Conservation (phyloP, 768 basidiomycete genomes). For the Gelatoporia subvermispora region DNA sequence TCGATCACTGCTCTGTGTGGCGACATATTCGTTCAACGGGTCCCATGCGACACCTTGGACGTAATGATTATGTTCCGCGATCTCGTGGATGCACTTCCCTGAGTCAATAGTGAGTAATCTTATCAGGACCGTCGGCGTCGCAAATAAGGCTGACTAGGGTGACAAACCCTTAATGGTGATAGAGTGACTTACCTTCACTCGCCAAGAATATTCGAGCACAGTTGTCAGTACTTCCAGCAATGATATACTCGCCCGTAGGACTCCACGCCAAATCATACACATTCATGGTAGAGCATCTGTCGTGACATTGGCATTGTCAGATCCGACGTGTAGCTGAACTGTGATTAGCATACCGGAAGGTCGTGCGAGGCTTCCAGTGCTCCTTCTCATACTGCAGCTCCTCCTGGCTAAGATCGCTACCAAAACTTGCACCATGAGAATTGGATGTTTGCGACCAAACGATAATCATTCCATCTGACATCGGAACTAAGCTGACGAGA, state of each 20-base stretch:
- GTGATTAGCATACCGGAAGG: constrained; percentile 66
- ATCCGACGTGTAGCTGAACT: neutral
- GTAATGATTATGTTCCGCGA: constrained; percentile 92
- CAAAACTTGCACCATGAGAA: constrained; percentile 69
- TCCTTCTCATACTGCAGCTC: constrained; percentile 90
- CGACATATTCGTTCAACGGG: constrained; percentile 93
- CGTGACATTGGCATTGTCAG: neutral
- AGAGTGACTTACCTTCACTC: constrained; percentile 52
- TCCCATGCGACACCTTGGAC: constrained; percentile 99
- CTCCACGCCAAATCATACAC: constrained; percentile 99
- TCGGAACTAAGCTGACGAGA: too few relatives aligned
- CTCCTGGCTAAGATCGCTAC: constrained; percentile 74
- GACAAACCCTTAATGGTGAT: neutral
- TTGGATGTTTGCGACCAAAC: constrained; percentile 86
- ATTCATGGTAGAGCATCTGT: constrained; percentile 88
- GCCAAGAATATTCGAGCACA: constrained; percentile 80
- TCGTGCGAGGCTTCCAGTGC: constrained; percentile 86
- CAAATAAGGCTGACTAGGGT: neutral
- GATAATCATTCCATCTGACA: constrained; percentile 91
- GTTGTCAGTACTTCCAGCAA: constrained; percentile 97
- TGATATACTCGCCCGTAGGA: constrained; percentile 87
- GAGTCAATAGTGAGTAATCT: constrained; percentile 13
- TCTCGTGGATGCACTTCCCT: constrained; percentile 87
- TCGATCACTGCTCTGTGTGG: constrained; percentile 94
- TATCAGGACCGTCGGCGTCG: neutral